Base-by-base conservation (phyloP, 208 protist species). In the Trypanosoma lewisi region DNA sequence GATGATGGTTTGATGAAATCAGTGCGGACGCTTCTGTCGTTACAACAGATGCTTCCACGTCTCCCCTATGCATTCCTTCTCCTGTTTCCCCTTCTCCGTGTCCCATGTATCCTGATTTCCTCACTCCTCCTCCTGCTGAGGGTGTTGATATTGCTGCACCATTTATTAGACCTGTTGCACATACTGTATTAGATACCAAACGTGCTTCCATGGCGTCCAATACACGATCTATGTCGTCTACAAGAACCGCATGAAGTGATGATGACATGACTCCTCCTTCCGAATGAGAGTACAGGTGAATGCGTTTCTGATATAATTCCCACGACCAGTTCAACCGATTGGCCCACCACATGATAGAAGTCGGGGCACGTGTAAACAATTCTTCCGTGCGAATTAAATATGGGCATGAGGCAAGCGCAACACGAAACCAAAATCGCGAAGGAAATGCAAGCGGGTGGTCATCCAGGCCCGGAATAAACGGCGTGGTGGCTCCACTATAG, bases 351-450 rank as follows among this genome's bases (percentile, higher is more conserved):
- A 75, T 72, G 21, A 88, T 68, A 25, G 77, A 85, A 25, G 70
- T 78, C 30, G 87, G 87, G 23, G 87, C 81, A 17, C 83, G 82
- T 1, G 78, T 80, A 71, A 82, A 91, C 45, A 94, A 78, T 50
- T 86, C 79, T 52, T 94, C 83, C 9, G 78, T 83, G 44, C 78
- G 81, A n/a, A 90, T 72, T 36, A 91, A 67, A 48, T 78, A 91
- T 0, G 87, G 87, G 41, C 80, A 86, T 17, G 76, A 85, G 3
- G 83, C 74, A 16, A 94, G 74, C 23, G 82, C 87, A 4, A 85
- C 87, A 61, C 87, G 83, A 25, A 94, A 94, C 87, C 87, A 94
- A 47, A 94, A 89, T 28, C 87, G 82, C 0, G 87, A 41, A 0
- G 87, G 60, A 57, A 94, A 91, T 41, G 87, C 83, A 11, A 91